Evolutionary conservation across 2,329 filamentous ascomycete species (phyloP).

Genomic region (Neobulgaria alba): DNA sequence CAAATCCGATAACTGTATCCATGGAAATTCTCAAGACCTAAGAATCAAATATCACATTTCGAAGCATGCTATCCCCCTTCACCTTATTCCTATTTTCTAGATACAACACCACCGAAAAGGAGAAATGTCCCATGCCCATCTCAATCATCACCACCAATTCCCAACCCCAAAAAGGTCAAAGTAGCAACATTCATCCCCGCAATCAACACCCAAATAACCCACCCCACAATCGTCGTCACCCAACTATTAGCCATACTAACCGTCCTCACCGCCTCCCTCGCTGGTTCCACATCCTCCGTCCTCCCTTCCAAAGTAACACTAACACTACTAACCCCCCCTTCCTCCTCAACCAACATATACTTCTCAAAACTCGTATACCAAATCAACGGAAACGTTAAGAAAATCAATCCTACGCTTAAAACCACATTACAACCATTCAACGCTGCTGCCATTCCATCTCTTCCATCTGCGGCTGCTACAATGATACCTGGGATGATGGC

Average conservation of each 20-base stretch:
- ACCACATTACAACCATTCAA: conserved; percentile 69
- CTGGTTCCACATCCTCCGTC: conserved; percentile 13
- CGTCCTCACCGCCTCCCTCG: conserved; percentile 20
- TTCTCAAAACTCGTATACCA: conserved; percentile 71
- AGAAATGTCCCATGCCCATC: too few species aligned
- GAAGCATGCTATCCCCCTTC: not conserved
- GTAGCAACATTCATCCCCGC: conserved; percentile 70
- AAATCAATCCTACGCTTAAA: conserved; percentile 70
- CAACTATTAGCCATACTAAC: conserved; percentile 62
- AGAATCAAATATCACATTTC: too few species aligned
- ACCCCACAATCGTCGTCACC: conserved; percentile 48
- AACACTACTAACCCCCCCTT: conserved; percentile 1
- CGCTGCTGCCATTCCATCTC: conserved; percentile 57
- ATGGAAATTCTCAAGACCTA: too few species aligned
- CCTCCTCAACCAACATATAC: conserved; percentile 57
- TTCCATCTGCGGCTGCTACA: conserved; percentile 68
- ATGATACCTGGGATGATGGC: conserved; percentile 74
- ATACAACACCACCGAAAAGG: conserved; percentile 1
- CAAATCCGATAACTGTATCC: too few species aligned
- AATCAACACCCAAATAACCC: conserved; percentile 65
- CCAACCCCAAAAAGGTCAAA: conserved; percentile 53
- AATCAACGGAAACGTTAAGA: conserved; percentile 69
- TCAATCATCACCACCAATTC: too few species aligned
- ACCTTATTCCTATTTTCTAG: not conserved
- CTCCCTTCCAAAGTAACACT: not conserved